These are phyloP conservation scores for Lasiosphaeria hispida DNA, from an alignment of 495 filamentous ascomycete genomes.

Conservation along the genomic window DNA sequence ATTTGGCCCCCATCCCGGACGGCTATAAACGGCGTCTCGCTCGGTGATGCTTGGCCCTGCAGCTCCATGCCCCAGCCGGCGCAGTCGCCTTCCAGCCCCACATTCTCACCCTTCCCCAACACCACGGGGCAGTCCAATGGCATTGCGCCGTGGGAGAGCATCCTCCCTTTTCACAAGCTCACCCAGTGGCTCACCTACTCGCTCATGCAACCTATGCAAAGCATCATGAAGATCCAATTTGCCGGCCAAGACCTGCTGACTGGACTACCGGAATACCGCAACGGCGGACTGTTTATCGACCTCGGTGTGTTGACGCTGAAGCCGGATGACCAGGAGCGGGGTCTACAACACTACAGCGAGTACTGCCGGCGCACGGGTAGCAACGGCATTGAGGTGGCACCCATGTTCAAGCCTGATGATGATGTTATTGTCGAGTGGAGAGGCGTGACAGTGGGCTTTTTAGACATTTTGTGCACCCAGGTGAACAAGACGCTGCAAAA, in stretches of 20 bases:
- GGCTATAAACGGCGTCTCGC: conserved; percentile 79
- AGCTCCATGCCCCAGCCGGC: conserved; percentile 72
- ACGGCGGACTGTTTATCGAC: conserved; percentile 82
- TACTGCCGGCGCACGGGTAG: conserved; percentile 74
- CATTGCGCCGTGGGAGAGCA: conserved; percentile 81
- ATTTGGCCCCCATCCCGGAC: conserved; percentile 93
- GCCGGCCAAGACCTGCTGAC: conserved; percentile 75
- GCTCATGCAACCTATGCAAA: conserved; percentile 82
- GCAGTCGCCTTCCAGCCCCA: conserved; percentile 46
- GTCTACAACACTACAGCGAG: conserved; percentile 67
- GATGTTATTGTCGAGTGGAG: conserved; percentile 90
- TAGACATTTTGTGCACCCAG: conserved; percentile 71
- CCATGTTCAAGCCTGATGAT: conserved; percentile 73
- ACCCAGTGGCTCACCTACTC: conserved; percentile 91
- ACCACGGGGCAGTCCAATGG: conserved; percentile 31
- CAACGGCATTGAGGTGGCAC: conserved; percentile 66
- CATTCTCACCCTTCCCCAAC: conserved; percentile 48
- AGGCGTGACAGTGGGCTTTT: conserved; percentile 75
- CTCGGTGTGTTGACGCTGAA: conserved; percentile 79
- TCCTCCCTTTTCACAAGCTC: conserved; percentile 91
- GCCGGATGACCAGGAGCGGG: conserved; percentile 57
- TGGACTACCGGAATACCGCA: conserved; percentile 83
- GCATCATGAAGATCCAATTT: conserved; percentile 72
- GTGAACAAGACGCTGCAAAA: conserved; percentile 61
- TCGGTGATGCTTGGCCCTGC: conserved; percentile 95